These are phyloP conservation scores for Aspergillus fijiensis DNA, from an alignment of 2,329 filamentous ascomycete genomes.

Conservation along the genomic window DNA sequence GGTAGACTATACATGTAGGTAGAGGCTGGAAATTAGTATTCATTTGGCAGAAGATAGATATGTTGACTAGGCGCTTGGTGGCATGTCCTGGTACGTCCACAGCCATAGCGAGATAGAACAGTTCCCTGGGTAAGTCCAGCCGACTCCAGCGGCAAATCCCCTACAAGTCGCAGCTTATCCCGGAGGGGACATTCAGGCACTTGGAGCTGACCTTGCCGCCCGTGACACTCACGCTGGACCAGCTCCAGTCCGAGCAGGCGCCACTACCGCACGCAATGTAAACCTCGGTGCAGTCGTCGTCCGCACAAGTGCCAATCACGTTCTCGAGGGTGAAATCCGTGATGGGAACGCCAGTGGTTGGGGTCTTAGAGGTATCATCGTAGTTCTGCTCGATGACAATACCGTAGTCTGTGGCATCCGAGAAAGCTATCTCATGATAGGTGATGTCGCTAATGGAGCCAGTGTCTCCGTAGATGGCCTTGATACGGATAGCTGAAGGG, in stretches of 20 bases:
- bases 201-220: slow-evolving; percentile 50
- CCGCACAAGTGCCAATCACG: background rate
- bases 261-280: slow-evolving; percentile 45
- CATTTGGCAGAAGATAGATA: no score
- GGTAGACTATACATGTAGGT: no score
- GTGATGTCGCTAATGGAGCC: slow-evolving; percentile 37
- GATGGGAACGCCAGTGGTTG: background rate
- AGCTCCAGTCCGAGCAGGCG: slow-evolving; percentile 56
- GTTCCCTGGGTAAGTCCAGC: no score
- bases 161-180: slow-evolving; percentile 28
- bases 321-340: slow-evolving; percentile 1
- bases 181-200: slow-evolving; percentile 45
- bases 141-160: background rate
- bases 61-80: no score
- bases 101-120: no score
- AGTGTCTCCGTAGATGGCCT: slow-evolving; percentile 54
- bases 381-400: slow-evolving; percentile 2
- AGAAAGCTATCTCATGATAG: slow-evolving; percentile 11
- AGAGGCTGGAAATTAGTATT: no score
- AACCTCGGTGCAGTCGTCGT: slow-evolving; percentile 8
- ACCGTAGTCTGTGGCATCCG: background rate
- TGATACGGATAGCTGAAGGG: slow-evolving; percentile 50
- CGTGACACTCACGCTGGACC: slow-evolving; percentile 50
- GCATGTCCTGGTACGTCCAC: no score
- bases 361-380: slow-evolving; percentile 1